Conservation (phyloP, 2,329 filamentous ascomycete genomes). For the Xylariaceae sp. region DNA sequence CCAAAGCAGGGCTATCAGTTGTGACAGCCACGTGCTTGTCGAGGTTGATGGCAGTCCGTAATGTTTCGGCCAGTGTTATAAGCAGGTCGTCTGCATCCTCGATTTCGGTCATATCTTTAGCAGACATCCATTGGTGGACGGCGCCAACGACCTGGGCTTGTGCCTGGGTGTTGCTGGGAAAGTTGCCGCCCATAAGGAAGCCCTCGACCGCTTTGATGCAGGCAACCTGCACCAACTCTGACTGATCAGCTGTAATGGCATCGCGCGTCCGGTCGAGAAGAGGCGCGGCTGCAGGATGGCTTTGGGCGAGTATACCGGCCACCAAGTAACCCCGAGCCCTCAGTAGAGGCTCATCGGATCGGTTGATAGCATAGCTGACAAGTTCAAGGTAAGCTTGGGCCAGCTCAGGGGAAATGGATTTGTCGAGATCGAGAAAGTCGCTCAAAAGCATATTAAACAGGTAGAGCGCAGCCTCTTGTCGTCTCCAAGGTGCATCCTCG, state of each 20-base stretch:
- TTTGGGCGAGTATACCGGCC: slow-evolving; percentile 72
- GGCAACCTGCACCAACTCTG: slow-evolving; percentile 87
- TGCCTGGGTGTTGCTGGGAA: slow-evolving; percentile 51
- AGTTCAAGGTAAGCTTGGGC: slow-evolving; percentile 74
- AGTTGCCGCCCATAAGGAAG: slow-evolving; percentile 45
- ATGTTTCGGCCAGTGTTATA: slow-evolving; percentile 81
- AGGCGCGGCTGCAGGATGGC: slow-evolving; percentile 57
- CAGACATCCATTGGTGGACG: slow-evolving; percentile 68
- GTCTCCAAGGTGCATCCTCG: slow-evolving; percentile 50
- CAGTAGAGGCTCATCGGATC: slow-evolving; percentile 67
- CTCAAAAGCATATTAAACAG: slow-evolving; percentile 79
- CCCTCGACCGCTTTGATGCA: slow-evolving; percentile 83
- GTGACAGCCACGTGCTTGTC: slow-evolving; percentile 72
- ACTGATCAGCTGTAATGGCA: slow-evolving; percentile 68
- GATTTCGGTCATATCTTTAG: slow-evolving; percentile 77
- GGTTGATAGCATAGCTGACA: slow-evolving; percentile 71
- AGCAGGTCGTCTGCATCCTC: slow-evolving; percentile 89
- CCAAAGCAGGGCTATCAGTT: slow-evolving; percentile 67
- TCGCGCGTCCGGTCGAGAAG: slow-evolving; percentile 71
- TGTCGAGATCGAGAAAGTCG: slow-evolving; percentile 76
- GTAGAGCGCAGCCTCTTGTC: slow-evolving; percentile 77
- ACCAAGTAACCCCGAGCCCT: slow-evolving; percentile 84
- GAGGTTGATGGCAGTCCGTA: slow-evolving; percentile 77
- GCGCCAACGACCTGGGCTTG: slow-evolving; percentile 47
- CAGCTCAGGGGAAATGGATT: slow-evolving; percentile 64